Evolutionary conservation across 176 grass and related monocot species (phyloP).

Genomic region (Dactylis glomerata): DNA sequence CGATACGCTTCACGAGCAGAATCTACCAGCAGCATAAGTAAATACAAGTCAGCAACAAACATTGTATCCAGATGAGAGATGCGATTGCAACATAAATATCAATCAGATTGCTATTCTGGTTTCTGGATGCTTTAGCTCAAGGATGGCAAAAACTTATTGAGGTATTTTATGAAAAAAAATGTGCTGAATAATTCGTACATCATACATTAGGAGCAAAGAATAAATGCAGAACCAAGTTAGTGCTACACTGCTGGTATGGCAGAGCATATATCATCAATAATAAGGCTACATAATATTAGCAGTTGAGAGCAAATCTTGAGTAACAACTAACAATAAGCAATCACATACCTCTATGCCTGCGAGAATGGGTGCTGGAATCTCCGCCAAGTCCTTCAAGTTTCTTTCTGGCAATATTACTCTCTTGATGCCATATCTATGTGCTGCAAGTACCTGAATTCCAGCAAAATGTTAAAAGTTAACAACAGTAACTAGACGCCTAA

Average conservation of each 20-base stretch:
- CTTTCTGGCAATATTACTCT: slow-evolving; percentile 96
- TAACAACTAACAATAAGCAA: slow-evolving; percentile 9
- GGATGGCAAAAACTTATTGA: neutral
- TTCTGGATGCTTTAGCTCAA: neutral
- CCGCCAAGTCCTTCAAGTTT: slow-evolving; percentile 88
- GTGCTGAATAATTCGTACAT: neutral
- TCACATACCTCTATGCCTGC: slow-evolving; percentile 74
- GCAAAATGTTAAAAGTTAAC: neutral
- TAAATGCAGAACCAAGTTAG: neutral
- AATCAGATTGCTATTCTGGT: neutral
- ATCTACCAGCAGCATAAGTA: slow-evolving; percentile 46
- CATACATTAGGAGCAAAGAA: neutral
- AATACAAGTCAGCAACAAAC: slow-evolving; percentile 19
- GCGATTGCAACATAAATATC: neutral
- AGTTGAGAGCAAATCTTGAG: neutral
- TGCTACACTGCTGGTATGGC: neutral
- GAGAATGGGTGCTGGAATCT: slow-evolving; percentile 81
- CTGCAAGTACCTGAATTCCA: slow-evolving; percentile 75
- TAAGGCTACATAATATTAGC: neutral
- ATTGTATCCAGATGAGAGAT: neutral
- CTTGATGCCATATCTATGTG: slow-evolving; percentile 92
- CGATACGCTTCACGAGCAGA: slow-evolving; percentile 85
- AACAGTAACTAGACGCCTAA: neutral
- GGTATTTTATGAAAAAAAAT: no score
- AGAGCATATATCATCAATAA: neutral